Evolutionary conservation across 352 stramenopile genomes (phyloP).

Genomic region (Globisporangium nagaii): DNA sequence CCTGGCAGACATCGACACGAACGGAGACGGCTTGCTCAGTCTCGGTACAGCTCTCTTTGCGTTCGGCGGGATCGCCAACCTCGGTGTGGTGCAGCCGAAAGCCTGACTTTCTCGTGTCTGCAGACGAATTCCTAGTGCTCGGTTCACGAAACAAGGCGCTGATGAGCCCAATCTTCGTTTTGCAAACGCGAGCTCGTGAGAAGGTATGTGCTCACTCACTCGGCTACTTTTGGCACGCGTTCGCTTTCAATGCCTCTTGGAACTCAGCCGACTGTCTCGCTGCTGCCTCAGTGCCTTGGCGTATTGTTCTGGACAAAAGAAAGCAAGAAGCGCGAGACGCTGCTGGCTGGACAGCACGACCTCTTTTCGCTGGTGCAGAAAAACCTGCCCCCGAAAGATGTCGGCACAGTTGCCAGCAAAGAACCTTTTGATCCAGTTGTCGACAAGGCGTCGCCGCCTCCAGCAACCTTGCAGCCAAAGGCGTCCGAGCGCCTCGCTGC

Average conservation of each 20-base stretch:
- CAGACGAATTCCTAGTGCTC: constrained; percentile 37
- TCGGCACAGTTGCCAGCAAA: neutral
- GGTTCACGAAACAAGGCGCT: constrained; percentile 32
- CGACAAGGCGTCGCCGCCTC: neutral
- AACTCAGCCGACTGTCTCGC: no score
- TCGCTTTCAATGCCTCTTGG: neutral
- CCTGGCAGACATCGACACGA: constrained; percentile 26
- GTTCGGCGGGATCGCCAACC: neutral
- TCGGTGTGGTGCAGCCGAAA: neutral
- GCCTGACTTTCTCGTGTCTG: neutral
- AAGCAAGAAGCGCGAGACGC: constrained; percentile 22
- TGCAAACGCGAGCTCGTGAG: constrained; percentile 23
- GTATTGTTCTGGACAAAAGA: constrained; percentile 27
- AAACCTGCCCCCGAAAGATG: constrained; percentile 7
- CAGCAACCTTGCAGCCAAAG: neutral
- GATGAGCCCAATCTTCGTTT: constrained; percentile 32
- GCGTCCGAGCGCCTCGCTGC: constrained; percentile 15
- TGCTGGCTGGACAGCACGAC: constrained; percentile 19
- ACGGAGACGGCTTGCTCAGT: constrained; percentile 26
- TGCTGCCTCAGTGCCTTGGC: constrained; percentile 27
- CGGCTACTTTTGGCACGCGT: neutral
- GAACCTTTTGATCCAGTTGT: neutral
- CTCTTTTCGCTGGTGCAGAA: constrained; percentile 21
- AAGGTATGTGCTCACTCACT: constrained; percentile 10
- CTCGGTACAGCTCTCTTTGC: constrained; percentile 9